Percentiles rank a stretch among this genome's conserved stretches.
These are phyloP conservation scores for Arthroderma sp. DNA, from an alignment of 2,329 filamentous ascomycete genomes.

Conservation along the genomic window DNA sequence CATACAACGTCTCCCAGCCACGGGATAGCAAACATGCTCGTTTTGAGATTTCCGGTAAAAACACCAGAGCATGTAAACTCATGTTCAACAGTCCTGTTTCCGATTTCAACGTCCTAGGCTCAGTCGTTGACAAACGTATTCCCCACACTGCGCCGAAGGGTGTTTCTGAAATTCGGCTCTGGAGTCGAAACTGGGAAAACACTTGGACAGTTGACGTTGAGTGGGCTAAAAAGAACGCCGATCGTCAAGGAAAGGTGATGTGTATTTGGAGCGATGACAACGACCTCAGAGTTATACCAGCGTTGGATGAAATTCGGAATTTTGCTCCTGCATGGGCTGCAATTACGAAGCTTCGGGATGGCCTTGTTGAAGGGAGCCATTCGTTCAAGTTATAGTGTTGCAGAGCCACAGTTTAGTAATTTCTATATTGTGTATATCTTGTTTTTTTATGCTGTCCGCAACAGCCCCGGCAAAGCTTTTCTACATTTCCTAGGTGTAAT, in stretches of 20 bases:
- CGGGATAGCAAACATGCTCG: conserved; percentile 39
- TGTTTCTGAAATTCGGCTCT: conserved; percentile 59
- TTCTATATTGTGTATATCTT: neutral
- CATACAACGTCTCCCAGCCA: conserved; percentile 46
- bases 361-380: conserved; percentile 70
- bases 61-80: conserved; percentile 69
- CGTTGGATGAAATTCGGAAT: conserved; percentile 64
- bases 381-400: conserved; percentile 34
- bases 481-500: neutral
- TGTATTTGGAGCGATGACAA: conserved; percentile 90
- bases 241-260: conserved; percentile 52
- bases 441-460: neutral
- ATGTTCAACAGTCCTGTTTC: conserved; percentile 57
- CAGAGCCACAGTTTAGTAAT: neutral
- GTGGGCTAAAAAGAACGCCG: conserved; percentile 41
- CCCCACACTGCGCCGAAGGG: conserved; percentile 51
- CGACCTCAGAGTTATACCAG: conserved; percentile 57
- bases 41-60: conserved; percentile 56
- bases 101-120: conserved; percentile 52
- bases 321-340: conserved; percentile 72
- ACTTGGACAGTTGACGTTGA: conserved; percentile 64
- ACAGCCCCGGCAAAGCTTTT: neutral
- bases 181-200: conserved; percentile 67
- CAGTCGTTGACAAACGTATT: conserved; percentile 49
- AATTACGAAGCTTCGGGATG: conserved; percentile 62